A percentile compares a stretch with the other conserved stretches of the same genome.
phyloP scores from a whole-genome alignment of 2,329 filamentous ascomycete genomes.

The Pseudogymnoascus sp. region DNA sequence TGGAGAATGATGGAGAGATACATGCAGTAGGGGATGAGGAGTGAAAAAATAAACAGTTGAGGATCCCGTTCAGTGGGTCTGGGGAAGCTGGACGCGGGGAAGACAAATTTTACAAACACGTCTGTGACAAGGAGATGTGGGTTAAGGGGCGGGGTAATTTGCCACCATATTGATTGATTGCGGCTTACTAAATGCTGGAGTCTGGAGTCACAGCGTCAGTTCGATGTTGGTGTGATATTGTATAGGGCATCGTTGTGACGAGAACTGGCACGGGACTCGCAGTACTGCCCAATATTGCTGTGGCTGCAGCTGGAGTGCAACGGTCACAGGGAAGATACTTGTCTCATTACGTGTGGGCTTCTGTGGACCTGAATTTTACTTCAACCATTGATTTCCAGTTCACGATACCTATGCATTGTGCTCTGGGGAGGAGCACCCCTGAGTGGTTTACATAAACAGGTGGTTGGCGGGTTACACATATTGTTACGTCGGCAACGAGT shows the following conservation, averaged over 20 bases:
- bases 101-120: background rate
- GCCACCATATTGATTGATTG: slow-evolving; percentile 2
- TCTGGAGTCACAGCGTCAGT: background rate
- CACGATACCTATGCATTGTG: background rate
- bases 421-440: background rate
- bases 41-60: background rate
- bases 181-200: background rate
- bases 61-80: background rate
- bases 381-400: background rate
- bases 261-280: background rate
- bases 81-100: background rate
- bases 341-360: background rate
- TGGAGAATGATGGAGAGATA: background rate
- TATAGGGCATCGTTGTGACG: background rate
- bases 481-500: background rate
- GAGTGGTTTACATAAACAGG: background rate
- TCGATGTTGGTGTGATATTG: background rate
- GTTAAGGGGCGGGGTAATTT: slow-evolving; percentile 2
- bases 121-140: background rate
- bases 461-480: background rate
- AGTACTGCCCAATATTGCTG: background rate
- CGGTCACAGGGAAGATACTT: background rate
- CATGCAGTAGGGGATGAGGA: background rate
- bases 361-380: background rate
- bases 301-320: background rate